Base-by-base conservation (phyloP, 1,139 yeast species). In the Blastobotrys illinoisensis region DNA sequence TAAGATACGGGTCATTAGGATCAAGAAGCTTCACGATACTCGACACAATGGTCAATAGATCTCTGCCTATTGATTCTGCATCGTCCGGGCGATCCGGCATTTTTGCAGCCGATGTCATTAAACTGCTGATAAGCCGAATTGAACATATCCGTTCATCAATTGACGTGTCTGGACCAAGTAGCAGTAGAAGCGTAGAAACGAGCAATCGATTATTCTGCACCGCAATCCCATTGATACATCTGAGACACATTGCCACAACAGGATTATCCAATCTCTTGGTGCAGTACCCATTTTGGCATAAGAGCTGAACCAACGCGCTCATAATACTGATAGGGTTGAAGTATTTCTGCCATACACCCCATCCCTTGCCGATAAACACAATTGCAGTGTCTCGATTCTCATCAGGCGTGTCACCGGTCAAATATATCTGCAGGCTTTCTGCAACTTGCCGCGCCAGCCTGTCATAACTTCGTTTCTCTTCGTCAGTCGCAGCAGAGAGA, bases 271-370 rank as follows among this genome's bases (percentile, higher is more conserved):
- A 40, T 19, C 23, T 28, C 20, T 46, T 23, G 7, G 44, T 11
- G n/a, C 49, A 43, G 48, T 58, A 63, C 14, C 63, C 66, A 44
- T 58, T 48, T 9, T 57, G 53, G 47, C 58, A 59, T 14, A 64
- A 52, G 13, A 61, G 53, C 11, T 49, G 54, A 14, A 63, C 51
- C 21, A 65, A 46, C 13, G 62, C 56, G 44, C 62, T 64, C 19
- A 65, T 50, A 9, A 65, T 54, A 6, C 53, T 49, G 20, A 64
- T 53, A 1, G 67, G 67, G 50, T 63, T 64, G 50, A 65, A 59
- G 48, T 54, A 55, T 46, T 60, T 56, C 53, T 65, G 66, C 67
- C 67, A 64, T 3, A 59, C 43, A 14, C 51, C 53, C 68, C 68
- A 65, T 13, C 62, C 60, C 26, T 53, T 56, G n/a, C 68, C 68